phyloP scores from a whole-genome alignment of 192 early-diverging fungal species.

The Kappamyces sp. region DNA sequence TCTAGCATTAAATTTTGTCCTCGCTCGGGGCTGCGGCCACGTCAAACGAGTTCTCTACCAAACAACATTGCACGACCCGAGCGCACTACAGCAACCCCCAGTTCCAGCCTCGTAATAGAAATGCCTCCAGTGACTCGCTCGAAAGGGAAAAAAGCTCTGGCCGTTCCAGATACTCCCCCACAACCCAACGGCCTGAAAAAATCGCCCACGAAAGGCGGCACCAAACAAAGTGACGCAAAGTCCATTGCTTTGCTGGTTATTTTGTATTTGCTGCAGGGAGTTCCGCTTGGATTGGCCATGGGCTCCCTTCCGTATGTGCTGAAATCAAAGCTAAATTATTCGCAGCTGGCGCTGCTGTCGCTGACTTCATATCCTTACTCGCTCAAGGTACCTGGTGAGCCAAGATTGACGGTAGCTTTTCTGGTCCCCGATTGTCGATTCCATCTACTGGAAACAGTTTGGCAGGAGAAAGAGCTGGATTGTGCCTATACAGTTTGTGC shows the following conservation, averaged over 20 bases:
- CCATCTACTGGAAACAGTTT: constrained; percentile 70
- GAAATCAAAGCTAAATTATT: constrained; percentile 87
- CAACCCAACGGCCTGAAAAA: too few species aligned
- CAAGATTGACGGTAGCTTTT: constrained; percentile 49
- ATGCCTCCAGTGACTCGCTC: too few species aligned
- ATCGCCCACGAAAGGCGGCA: too few species aligned
- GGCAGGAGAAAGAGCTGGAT: constrained; percentile 98
- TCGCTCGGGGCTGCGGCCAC: too few species aligned
- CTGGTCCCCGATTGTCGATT: constrained; percentile 97
- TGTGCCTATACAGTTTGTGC: constrained; percentile 90
- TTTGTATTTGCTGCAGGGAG: constrained; percentile 84
- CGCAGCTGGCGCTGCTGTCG: constrained; percentile 90
- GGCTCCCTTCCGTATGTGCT: constrained; percentile 92
- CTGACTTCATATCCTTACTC: constrained; percentile 95
- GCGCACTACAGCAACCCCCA: too few species aligned
- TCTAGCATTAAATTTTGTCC: too few species aligned
- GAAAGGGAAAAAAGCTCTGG: too few species aligned
- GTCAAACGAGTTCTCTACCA: too few species aligned
- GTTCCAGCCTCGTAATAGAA: too few species aligned
- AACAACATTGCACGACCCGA: too few species aligned
- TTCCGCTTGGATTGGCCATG: constrained; percentile 86
- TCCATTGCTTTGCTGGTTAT: constrained; percentile 43
- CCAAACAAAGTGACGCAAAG: constrained; percentile 2
- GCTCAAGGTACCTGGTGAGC: constrained; percentile 57
- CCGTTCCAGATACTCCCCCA: too few species aligned